phyloP scores from a whole-genome alignment of 805 yeast genomes.

The Ogataea zsoltii region DNA sequence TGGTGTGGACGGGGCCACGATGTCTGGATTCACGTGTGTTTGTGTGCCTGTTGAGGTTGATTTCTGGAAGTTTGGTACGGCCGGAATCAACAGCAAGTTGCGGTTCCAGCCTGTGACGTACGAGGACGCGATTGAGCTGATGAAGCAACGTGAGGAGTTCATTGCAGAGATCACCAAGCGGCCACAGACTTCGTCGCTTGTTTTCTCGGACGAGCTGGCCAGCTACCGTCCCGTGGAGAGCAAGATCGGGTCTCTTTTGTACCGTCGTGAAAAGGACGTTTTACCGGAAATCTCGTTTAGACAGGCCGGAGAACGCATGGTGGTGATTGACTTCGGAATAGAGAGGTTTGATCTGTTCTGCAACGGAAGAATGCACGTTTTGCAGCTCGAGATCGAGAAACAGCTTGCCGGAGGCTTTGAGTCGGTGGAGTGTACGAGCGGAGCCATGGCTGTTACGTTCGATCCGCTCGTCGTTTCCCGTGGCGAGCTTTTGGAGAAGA shows the following conservation, averaged over 20 bases:
- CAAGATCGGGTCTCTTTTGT: conserved; percentile 7
- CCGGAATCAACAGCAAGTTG: conserved; percentile 87
- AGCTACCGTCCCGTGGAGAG: conserved; percentile 39
- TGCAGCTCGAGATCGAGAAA: conserved; percentile 67
- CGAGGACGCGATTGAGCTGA: conserved; percentile 66
- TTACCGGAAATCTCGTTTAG: conserved; percentile 80
- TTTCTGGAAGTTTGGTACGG: conserved; percentile 98
- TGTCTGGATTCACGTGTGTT: conserved; percentile 96
- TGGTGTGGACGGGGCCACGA: conserved; percentile 95
- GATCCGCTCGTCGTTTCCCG: conserved; percentile 66
- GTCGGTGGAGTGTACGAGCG: conserved; percentile 95
- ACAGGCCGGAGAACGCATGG: conserved; percentile 95
- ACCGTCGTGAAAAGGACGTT: conserved; percentile 32
- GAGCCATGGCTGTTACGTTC: conserved; percentile 88
- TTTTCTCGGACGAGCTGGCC: conserved; percentile 68
- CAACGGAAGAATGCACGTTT: conserved; percentile 64
- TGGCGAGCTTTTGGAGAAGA: conserved; percentile 54
- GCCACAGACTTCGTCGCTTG: conserved; percentile 38
- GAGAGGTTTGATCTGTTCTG: conserved; percentile 84
- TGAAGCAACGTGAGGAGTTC: conserved; percentile 55
- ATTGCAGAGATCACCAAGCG: conserved; percentile 40
- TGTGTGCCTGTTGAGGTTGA: conserved; percentile 95
- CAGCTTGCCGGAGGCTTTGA: conserved; percentile 73
- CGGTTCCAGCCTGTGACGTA: conserved; percentile 76
- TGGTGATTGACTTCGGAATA: conserved; percentile 87